Percentiles rank a stretch among this genome's conserved stretches.
phyloP scores from a whole-genome alignment of 805 yeast genomes.

The Saccharomyces mikatae region DNA sequence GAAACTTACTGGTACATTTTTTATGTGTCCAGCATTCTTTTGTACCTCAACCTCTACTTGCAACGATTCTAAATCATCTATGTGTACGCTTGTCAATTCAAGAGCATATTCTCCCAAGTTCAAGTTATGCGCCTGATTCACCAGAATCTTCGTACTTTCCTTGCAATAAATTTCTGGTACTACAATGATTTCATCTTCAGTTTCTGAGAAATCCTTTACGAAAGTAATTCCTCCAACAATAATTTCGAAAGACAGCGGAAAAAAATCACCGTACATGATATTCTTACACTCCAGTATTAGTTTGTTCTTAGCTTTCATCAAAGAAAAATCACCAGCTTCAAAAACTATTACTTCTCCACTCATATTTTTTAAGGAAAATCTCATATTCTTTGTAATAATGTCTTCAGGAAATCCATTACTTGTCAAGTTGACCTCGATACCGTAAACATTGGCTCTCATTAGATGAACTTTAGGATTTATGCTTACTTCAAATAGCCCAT shows the following conservation, averaged over 20 bases:
- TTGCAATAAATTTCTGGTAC: slow-evolving; percentile 14
- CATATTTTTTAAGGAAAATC: slow-evolving; percentile 13
- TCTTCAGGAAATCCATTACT: slow-evolving; percentile 14
- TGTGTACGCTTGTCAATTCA: slow-evolving; percentile 9
- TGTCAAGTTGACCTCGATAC: slow-evolving; percentile 11
- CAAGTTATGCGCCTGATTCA: slow-evolving; percentile 12
- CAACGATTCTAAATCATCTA: slow-evolving; percentile 2
- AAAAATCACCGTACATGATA: slow-evolving; percentile 20
- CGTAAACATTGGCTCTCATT: slow-evolving; percentile 14
- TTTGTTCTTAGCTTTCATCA: slow-evolving; percentile 6
- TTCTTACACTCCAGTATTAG: slow-evolving; percentile 13
- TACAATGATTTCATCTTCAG: slow-evolving; percentile 1
- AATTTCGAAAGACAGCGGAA: slow-evolving; percentile 16
- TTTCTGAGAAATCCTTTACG: slow-evolving; percentile 16
- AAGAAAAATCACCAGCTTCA: slow-evolving; percentile 1
- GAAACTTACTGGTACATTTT: slow-evolving; percentile 3
- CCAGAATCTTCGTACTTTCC: slow-evolving; percentile 12
- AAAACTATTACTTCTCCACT: slow-evolving; percentile 13
- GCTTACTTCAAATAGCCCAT: slow-evolving; percentile 15
- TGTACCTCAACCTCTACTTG: slow-evolving; percentile 5
- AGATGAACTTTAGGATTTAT: slow-evolving; percentile 5
- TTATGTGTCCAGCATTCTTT: not conserved
- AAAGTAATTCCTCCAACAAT: slow-evolving; percentile 23
- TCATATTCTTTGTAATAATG: slow-evolving; percentile 13
- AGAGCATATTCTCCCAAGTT: slow-evolving; percentile 17